Evolutionary conservation across 177 flowering plant genomes (phyloP).

Genomic region (Vitis hybrid): DNA sequence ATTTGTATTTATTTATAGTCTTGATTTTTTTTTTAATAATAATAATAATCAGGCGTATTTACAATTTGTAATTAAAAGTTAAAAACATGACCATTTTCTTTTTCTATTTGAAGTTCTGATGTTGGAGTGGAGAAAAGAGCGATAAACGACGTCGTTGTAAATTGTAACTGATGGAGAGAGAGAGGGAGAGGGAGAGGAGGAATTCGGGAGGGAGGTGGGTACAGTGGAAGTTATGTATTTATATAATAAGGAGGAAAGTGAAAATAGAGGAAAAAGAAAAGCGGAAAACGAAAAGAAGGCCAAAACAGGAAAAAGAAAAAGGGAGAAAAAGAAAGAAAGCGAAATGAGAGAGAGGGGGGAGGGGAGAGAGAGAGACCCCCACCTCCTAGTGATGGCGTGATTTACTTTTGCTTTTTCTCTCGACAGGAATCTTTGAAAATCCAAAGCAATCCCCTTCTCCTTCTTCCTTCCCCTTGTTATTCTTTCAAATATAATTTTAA

Average conservation of each 20-base stretch:
- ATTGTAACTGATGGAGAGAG: too few species aligned
- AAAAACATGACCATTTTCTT: too few species aligned
- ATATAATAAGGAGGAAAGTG: not conserved
- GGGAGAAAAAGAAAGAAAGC: conserved; percentile 8
- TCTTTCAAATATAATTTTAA: not conserved
- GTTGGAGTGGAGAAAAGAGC: not conserved
- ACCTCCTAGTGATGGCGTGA: conserved; percentile 32
- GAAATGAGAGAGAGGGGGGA: conserved; percentile 12
- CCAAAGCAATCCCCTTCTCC: conserved; percentile 9
- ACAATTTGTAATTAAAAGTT: too few species aligned
- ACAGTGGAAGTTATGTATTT: not conserved
- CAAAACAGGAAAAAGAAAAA: conserved; percentile 26
- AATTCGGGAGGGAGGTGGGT: too few species aligned
- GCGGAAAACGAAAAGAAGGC: conserved; percentile 22
- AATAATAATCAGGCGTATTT: too few species aligned
- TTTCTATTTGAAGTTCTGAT: too few species aligned
- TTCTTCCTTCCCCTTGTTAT: too few species aligned
- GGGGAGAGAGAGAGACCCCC: conserved; percentile 14
- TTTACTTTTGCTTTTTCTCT: conserved; percentile 46
- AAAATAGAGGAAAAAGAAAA: conserved; percentile 6
- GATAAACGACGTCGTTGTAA: too few species aligned
- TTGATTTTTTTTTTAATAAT: too few species aligned
- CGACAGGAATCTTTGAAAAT: conserved; percentile 60
- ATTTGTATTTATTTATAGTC: too few species aligned
- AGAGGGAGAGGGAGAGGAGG: too few species aligned